Conservation (phyloP, 805 yeast species). For the Candida montana region DNA sequence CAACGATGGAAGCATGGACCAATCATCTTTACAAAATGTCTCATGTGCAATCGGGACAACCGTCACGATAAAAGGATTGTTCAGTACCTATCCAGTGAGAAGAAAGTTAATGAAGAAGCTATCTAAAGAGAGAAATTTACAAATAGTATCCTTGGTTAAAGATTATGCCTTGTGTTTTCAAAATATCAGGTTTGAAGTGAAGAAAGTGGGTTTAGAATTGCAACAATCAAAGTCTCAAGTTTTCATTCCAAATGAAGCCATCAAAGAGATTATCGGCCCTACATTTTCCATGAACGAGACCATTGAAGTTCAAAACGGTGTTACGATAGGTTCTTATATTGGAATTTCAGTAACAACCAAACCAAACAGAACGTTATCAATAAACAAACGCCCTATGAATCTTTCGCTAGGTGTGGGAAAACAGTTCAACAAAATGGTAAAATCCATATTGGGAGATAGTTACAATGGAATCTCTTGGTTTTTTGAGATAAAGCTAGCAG, state of each 20-base stretch:
- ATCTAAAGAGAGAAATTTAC: conserved; percentile 6
- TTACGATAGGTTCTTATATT: not conserved
- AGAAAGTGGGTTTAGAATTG: conserved; percentile 1
- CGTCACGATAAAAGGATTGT: conserved; percentile 28
- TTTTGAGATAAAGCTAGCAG: conserved; percentile 22
- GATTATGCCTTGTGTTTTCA: conserved; percentile 29
- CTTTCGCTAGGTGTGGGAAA: not conserved
- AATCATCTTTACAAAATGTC: conserved; percentile 41
- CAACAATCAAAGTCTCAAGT: not conserved
- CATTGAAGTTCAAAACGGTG: no score
- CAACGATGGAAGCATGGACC: conserved; percentile 5
- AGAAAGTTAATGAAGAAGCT: conserved; percentile 20
- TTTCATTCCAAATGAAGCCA: not conserved
- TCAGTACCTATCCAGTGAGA: conserved; percentile 31
- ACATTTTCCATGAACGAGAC: not conserved
- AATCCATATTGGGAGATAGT: conserved; percentile 21
- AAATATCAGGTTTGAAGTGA: conserved; percentile 27
- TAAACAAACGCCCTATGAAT: conserved; percentile 3
- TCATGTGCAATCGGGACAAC: conserved; percentile 30
- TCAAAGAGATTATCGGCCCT: not conserved
- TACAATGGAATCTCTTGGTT: conserved; percentile 25
- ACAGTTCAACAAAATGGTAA: not conserved
- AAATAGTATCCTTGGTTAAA: conserved; percentile 21
- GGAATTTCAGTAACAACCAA: not conserved
- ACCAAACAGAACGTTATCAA: not conserved